Conservation (phyloP, 805 yeast genomes). For the Sugiyamaella chiloensis region DNA sequence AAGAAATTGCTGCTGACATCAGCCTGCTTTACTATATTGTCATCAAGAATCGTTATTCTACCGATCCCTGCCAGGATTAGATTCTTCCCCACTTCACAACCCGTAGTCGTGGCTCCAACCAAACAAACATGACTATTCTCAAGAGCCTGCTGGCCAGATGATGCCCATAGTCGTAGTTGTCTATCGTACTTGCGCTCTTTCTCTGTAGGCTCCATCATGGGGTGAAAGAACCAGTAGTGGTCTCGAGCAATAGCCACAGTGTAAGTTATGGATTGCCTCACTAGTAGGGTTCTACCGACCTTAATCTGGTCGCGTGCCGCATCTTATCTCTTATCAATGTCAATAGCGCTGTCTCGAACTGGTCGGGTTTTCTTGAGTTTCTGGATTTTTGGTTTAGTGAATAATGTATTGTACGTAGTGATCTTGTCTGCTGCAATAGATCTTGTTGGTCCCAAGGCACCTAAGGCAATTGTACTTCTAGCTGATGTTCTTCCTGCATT, state of each 20-base stretch:
- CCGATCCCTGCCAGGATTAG: conserved; percentile 74
- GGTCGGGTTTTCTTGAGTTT: conserved; percentile 42
- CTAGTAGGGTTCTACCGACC: too few species aligned
- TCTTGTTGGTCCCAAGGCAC: conserved; percentile 75
- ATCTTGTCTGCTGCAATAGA: conserved; percentile 91
- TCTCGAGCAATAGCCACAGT: too few species aligned
- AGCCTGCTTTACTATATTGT: conserved; percentile 35
- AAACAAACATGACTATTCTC: conserved; percentile 58
- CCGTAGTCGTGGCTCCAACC: conserved; percentile 53
- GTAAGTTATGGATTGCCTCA: too few species aligned
- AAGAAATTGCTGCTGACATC: conserved; percentile 66
- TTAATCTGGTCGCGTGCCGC: too few species aligned
- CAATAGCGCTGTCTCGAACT: neutral
- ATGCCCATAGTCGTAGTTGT: conserved; percentile 84
- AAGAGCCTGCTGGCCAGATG: conserved; percentile 64
- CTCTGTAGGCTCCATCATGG: conserved; percentile 13
- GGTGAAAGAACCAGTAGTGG: too few species aligned
- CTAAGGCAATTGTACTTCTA: conserved; percentile 79
- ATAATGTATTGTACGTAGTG: conserved; percentile 87
- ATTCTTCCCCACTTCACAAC: conserved; percentile 69
- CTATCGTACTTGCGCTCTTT: conserved; percentile 63
- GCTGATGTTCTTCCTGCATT: conserved; percentile 89
- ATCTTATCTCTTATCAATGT: too few species aligned
- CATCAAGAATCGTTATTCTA: conserved; percentile 56
- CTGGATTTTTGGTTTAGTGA: conserved; percentile 80